phyloP scores from a whole-genome alignment of 78 protist genomes.

The Planoprotostelium fungivorum region DNA sequence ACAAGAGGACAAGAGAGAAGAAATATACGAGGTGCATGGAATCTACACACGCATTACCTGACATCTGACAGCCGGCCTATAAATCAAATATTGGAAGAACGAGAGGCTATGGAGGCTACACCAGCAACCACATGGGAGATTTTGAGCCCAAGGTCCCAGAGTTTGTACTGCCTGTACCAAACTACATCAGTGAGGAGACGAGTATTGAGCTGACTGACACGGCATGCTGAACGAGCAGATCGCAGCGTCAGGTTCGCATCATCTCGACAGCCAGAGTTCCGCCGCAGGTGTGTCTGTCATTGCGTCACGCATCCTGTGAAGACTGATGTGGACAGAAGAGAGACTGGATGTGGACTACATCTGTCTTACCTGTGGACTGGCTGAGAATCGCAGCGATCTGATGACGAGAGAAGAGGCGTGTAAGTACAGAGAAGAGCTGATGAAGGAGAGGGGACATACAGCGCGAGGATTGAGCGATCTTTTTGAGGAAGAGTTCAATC shows the following conservation, averaged over 20 bases:
- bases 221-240: neutral
- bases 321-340: neutral
- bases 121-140: neutral
- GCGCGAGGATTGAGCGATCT: neutral
- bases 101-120: neutral
- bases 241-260: slow-evolving; percentile 2
- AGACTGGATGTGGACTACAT: neutral
- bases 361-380: neutral
- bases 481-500: neutral
- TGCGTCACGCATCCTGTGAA: neutral
- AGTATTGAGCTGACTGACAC: no score
- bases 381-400: neutral
- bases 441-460: neutral
- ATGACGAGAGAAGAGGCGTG: neutral
- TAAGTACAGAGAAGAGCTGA: neutral
- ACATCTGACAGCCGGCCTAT: neutral
- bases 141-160: neutral
- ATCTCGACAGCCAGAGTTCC: neutral
- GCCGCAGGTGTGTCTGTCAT: neutral
- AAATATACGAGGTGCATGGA: no score
- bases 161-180: no score
- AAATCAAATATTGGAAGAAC: neutral
- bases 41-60: neutral
- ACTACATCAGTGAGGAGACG: no score
- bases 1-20: no score